Evolutionary conservation across 371 early-diverging fungal genomes (phyloP), one percentile per base, ranked within the genome.

Genomic region (Thermomucor indicae-seudaticae): DNA sequence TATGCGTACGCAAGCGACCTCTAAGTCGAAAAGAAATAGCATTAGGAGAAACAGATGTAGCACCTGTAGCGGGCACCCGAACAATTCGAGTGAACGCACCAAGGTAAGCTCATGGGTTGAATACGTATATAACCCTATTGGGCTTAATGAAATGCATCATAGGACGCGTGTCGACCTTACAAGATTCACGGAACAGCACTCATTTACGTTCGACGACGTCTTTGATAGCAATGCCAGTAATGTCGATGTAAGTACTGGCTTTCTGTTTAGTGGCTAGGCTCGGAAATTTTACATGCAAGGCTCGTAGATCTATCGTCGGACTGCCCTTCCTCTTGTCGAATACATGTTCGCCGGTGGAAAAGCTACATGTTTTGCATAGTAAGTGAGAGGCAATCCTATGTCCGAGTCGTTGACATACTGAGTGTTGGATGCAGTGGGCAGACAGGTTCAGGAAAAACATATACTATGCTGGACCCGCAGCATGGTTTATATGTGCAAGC

Each of bases 331-430:
- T 2, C 70, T 99, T 27, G 98, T 99, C 0, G 87, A 95, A 37
- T 93, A 95, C 70, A 81, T 96, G 5, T 93, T 98, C 54, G 62
- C 72, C 19, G 98, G 98, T 2, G 98, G 98, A 38, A 96, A 96
- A 64, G 97, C 97, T 0, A 97, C 99, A 6, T 94, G 98, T 63
- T 97, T 99, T 80, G 99, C 98, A 45, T 98, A 97, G 88, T 91
- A 84, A 62, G 65, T 62, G 22, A 4, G 6, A 8, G 11, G 8
- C 19, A 3, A 5, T 3, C 19, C 37, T 10, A 28, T 2, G 24
- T 8, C 10, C 20, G 2, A 27, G 12, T 4, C 14, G 14, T 14
- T 38, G 1, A 25, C 22, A 12, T 38, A 32, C 11, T 11, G 14
- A 31, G 28, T 47, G 3, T 22, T 28, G 17, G 34, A 4, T 10